Evolutionary conservation across 2,329 filamentous ascomycete species (phyloP).

Genomic region (Arthrinium puccinioides): DNA sequence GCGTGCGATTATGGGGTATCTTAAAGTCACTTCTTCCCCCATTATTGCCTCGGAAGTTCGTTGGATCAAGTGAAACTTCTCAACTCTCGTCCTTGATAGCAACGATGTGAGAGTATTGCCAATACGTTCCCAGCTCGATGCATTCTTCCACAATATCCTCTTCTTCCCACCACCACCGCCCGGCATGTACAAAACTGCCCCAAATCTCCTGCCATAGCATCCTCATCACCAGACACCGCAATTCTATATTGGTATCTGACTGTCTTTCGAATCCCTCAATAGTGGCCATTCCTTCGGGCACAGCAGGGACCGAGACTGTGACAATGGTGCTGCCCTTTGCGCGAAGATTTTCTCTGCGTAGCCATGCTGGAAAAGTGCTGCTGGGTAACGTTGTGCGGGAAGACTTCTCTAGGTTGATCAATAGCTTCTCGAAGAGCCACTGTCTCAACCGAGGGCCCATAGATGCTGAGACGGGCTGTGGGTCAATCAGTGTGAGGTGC

Average conservation of each 20-base stretch:
- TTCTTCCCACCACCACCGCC: conserved; percentile 58
- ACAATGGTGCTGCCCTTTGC: conserved; percentile 39
- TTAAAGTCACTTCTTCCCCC: too few species aligned
- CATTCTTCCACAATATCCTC: conserved; percentile 48
- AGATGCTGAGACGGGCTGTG: conserved; percentile 46
- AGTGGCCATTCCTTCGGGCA: conserved; percentile 18
- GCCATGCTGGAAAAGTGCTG: conserved; percentile 50
- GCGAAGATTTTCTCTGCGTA: conserved; percentile 46
- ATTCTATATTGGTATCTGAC: conserved; percentile 32
- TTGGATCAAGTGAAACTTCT: too few species aligned
- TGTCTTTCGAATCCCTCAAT: conserved; percentile 16
- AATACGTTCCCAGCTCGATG: conserved; percentile 42
- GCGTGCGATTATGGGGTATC: too few species aligned
- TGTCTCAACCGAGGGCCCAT: conserved; percentile 48
- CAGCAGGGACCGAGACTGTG: conserved; percentile 41
- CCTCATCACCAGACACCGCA: conserved; percentile 45
- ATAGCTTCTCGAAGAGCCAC: conserved; percentile 56
- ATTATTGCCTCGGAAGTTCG: too few species aligned
- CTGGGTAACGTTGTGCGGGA: conserved; percentile 55
- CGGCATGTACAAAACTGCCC: conserved; percentile 42
- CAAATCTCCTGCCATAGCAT: conserved; percentile 56
- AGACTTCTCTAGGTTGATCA: conserved; percentile 49
- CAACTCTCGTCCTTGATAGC: conserved; percentile 37
- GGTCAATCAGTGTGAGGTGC: conserved; percentile 56
- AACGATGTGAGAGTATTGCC: conserved; percentile 52